These are phyloP conservation scores for Dendrocalamus latiflorus DNA, from an alignment of 202 grass and related monocot genomes.

Conservation along the genomic window DNA sequence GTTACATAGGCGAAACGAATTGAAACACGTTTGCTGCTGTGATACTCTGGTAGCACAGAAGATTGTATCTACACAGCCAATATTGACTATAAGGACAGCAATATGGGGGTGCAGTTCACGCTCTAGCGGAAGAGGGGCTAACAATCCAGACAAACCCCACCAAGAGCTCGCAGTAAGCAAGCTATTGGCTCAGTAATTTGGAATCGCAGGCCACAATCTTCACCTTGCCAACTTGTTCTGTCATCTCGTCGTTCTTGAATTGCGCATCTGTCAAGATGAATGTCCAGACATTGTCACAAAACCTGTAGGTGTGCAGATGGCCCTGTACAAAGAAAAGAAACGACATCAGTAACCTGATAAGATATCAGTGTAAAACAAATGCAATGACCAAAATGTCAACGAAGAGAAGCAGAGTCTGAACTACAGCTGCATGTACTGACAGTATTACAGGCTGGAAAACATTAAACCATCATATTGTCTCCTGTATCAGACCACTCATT, in stretches of 20 bases:
- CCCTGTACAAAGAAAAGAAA: constrained; percentile 41
- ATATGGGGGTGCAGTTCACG: background rate
- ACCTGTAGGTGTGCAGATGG: constrained; percentile 94
- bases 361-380: background rate
- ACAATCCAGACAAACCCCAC: background rate
- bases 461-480: background rate
- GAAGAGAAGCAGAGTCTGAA: background rate
- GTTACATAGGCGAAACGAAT: background rate
- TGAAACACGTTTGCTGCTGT: background rate
- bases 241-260: constrained; percentile 68
- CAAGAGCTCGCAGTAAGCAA: background rate
- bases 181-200: constrained; percentile 70
- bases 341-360: background rate
- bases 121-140: background rate
- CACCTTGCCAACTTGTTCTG: constrained; percentile 62
- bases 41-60: background rate
- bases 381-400: background rate
- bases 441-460: background rate
- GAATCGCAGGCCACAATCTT: constrained; percentile 98
- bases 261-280: constrained; percentile 77
- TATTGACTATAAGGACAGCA: background rate
- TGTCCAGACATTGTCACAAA: constrained; percentile 96
- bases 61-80: constrained; percentile 15
- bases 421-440: background rate
- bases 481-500: background rate